phyloP scores from a whole-genome alignment of 1,284 basidiomycete genomes.

The Leccinum fuscescens region DNA sequence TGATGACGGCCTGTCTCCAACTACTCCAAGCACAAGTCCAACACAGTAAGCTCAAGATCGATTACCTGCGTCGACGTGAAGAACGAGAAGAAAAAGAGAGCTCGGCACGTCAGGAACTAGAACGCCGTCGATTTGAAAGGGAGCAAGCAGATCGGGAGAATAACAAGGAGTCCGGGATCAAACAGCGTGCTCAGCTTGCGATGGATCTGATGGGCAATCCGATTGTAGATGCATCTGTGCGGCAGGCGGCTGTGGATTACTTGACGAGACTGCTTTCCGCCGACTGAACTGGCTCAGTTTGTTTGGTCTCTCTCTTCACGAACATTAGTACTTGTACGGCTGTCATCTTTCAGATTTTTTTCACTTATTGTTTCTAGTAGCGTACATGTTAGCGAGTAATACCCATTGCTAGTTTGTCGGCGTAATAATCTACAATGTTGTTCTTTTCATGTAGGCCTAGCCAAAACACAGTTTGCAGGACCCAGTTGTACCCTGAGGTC shows the following conservation, averaged over 20 bases:
- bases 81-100: constrained; percentile 62
- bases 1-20: constrained; percentile 57
- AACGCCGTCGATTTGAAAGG: constrained; percentile 45
- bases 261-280: constrained; percentile 55
- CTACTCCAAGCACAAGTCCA: constrained; percentile 57
- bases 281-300: constrained; percentile 31
- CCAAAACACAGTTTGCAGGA: not conserved
- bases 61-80: constrained; percentile 60
- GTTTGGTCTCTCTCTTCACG: constrained; percentile 2
- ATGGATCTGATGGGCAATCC: constrained; percentile 58
- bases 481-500: not conserved
- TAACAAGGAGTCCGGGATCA: constrained; percentile 48
- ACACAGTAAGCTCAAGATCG: constrained; percentile 58
- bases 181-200: constrained; percentile 62
- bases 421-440: not conserved
- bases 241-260: constrained; percentile 66
- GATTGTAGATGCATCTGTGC: constrained; percentile 52
- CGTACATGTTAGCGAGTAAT: constrained; percentile 16
- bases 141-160: constrained; percentile 54
- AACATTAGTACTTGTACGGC: not conserved
- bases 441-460: not conserved
- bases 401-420: constrained; percentile 2
- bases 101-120: constrained; percentile 44
- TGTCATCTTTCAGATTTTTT: not conserved
- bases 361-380: not conserved